Conservation (phyloP, 345 rosid species). For the Nasturtium officinale region DNA sequence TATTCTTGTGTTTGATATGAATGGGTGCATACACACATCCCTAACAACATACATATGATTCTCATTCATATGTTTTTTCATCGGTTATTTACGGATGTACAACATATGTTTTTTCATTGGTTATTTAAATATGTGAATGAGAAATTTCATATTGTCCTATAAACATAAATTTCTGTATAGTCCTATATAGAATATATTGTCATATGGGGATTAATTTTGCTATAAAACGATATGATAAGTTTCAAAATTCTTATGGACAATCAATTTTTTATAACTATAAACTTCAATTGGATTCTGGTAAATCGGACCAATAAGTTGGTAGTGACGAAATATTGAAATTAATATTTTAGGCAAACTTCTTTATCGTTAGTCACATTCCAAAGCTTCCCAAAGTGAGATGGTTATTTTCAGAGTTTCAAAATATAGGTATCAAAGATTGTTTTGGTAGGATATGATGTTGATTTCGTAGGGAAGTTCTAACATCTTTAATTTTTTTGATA, state of each 20-base stretch:
- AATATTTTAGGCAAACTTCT: neutral
- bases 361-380: constrained; percentile 12
- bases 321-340: constrained; percentile 8
- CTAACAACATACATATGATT: constrained; percentile 18
- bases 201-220: neutral
- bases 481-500: constrained; percentile 2
- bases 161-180: neutral
- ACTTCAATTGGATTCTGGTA: constrained; percentile 4
- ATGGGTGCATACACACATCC: neutral
- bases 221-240: neutral
- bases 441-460: constrained; percentile 37
- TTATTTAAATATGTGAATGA: neutral
- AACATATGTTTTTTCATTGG: too few relatives aligned
- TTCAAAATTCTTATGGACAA: neutral
- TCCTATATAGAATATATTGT: neutral
- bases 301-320: constrained; percentile 33
- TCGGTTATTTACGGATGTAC: neutral
- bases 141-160: neutral
- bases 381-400: constrained; percentile 15
- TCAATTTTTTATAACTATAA: neutral
- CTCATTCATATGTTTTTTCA: constrained; percentile 27
- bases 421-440: constrained; percentile 19
- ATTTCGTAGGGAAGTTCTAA: constrained; percentile 16
- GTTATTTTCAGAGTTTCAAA: neutral
- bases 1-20: constrained; percentile 33